Evolutionary conservation across 352 stramenopile genomes (phyloP), one percentile per base, ranked within the genome.

Genomic region (Phytophthora foliorum): DNA sequence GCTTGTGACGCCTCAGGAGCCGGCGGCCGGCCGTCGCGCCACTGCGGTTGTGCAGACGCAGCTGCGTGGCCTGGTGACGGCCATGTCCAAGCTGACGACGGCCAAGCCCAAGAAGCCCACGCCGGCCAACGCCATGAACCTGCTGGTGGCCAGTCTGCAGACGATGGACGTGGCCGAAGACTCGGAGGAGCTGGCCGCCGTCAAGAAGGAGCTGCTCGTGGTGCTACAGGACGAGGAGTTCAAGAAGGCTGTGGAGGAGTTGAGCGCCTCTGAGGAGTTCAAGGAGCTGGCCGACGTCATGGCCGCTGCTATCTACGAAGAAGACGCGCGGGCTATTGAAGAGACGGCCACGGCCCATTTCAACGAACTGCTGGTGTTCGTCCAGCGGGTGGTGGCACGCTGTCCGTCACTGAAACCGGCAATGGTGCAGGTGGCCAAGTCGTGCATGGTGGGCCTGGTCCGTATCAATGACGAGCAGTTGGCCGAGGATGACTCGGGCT

Each of bases 61-160:
- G 24, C 64, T 90, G 32, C 75, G 63, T 22, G 77, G 72, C 4
- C 61, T 91, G 8, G 78, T 89, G n/a, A 66, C 80, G 16, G 80
- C 80, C 31, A 80, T 91, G 62, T 67, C 78, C 19, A 86, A 84
- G 69, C 66, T 89, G 10, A 74, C 78, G 25, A 75, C 76, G 39
- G 65, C 75, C 39, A 64, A 84, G 56, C 70, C 66, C 25, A 74
- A 81, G 68, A 58, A 76, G 60, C 66, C 69, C 36, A 84, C 78
- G 17, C 67, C 85, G 1, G 59, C 58, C 29, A 75, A 81, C 27
- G 67, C 78, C 17, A 57, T 90, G 48, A 75, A 80, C 50, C 62
- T 78, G 53, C 44, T 90, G 24, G 41, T 74, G 44, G 69, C 63
- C 27, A 77, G 61, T 25, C 69, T 92, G 36, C 49, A 74, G 41